phyloP scores from a whole-genome alignment of 805 yeast genomes.

The Pichia deserticola region DNA sequence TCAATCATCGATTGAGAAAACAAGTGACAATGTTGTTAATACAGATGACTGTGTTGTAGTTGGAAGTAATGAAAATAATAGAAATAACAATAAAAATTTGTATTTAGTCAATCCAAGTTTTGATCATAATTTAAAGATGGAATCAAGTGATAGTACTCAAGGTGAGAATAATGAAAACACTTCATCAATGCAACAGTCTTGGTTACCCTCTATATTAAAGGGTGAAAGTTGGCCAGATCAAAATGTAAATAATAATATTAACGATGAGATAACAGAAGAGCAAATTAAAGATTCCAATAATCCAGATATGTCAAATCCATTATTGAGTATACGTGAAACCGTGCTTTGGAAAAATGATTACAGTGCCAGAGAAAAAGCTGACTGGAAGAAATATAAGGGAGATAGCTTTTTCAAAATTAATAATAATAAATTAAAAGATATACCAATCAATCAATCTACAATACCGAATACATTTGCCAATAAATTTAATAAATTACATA shows the following conservation, averaged over 20 bases:
- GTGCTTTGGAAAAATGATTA: slow-evolving; percentile 16
- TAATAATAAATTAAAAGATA: slow-evolving; percentile 14
- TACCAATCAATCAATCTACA: slow-evolving; percentile 14
- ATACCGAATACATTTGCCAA: slow-evolving; percentile 27
- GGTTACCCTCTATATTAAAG: slow-evolving; percentile 23
- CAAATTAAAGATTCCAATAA: neutral
- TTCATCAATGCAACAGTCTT: slow-evolving; percentile 3
- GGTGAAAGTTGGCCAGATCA: slow-evolving; percentile 23
- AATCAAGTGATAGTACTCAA: neutral
- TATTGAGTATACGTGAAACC: slow-evolving; percentile 19
- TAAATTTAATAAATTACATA: slow-evolving; percentile 14
- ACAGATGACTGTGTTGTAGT: slow-evolving; percentile 18
- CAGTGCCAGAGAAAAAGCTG: slow-evolving; percentile 20
- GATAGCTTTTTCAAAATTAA: slow-evolving; percentile 17
- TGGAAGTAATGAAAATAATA: slow-evolving; percentile 5
- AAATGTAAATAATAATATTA: neutral
- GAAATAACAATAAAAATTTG: slow-evolving; percentile 6
- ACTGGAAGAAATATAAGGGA: slow-evolving; percentile 24
- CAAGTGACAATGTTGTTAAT: slow-evolving; percentile 7
- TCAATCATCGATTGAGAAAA: neutral
- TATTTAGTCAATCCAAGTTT: neutral
- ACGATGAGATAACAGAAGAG: neutral
- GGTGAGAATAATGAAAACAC: neutral
- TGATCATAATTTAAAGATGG: neutral
- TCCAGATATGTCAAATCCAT: slow-evolving; percentile 12